Base-by-base conservation (phyloP, 306 rosid genomes). In the Fragaria ananassa region DNA sequence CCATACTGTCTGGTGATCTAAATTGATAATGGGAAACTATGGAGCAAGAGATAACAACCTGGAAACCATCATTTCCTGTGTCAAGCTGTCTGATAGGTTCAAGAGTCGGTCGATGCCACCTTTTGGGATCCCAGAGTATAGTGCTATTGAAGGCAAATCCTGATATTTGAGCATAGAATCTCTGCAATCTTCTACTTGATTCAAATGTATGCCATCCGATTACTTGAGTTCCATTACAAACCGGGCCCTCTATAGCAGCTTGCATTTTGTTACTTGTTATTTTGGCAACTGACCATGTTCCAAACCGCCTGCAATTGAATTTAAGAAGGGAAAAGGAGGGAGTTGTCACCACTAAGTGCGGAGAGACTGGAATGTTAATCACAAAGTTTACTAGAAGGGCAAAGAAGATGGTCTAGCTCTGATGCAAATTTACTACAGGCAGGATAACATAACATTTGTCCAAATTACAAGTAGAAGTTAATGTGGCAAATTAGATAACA, bases 101-200 rank as follows among this genome's bases (percentile, higher is more conserved):
- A 60, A 77, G 83, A 72, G 87, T 85, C 6, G 93, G 92, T 35
- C 91, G 89, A 84, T 82, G 93, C 96, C 96, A 88, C 78, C 78
- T 83, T 86, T 89, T 89, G 37, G 93, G 88, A 84, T 90, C 93
- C 98, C 97, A 94, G 7, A 94, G 87, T 78, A 92, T 86, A 10
- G 98, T 87, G 81, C 97, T 94, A 78, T 90, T 92, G 81, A 94
- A 94, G 79, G 98, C 97, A 81, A 95, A 92, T 62, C 98, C 97
- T 5, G 92, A 71, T 76, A 95, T 68, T 27, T 86, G 91, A 85
- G 95, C 84, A 81, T 88, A 89, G 79, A 94, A 94, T 76, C 97
- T 86, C 69, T 68, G 82, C 61, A 76, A 78, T 70, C 83, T 86
- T 74, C 56, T 42, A 71, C 77, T 66, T 72, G 89, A 74, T 65